Percentiles rank a stretch among this genome's conserved stretches.
phyloP scores from a whole-genome alignment of 352 stramenopile genomes.

The Pythium sukuiense region DNA sequence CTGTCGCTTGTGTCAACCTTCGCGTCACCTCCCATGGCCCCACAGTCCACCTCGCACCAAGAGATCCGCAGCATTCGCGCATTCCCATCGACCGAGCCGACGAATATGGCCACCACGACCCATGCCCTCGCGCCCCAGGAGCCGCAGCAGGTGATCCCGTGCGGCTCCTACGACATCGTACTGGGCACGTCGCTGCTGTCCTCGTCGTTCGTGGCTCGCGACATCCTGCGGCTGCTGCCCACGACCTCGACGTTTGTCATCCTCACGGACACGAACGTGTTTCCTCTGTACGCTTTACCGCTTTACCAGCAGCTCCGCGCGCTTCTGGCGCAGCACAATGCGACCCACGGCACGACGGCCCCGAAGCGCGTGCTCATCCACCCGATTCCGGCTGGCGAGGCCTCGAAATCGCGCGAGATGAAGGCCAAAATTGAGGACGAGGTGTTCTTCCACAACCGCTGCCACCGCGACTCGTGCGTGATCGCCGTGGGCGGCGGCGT shows the following conservation, averaged over 20 bases:
- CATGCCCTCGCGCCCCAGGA: background rate
- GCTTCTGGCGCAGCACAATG: constrained; percentile 32
- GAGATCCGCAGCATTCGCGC: constrained; percentile 12
- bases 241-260: constrained; percentile 78
- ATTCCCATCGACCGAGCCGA: background rate
- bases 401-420: constrained; percentile 76
- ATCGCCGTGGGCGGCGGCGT: constrained; percentile 95
- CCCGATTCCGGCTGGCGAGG: constrained; percentile 62
- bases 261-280: constrained; percentile 77
- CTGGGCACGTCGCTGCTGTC: constrained; percentile 66
- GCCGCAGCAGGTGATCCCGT: constrained; percentile 40
- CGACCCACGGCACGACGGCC: constrained; percentile 15
- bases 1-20: constrained; percentile 9
- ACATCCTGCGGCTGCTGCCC: constrained; percentile 58
- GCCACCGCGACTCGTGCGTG: constrained; percentile 80
- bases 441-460: constrained; percentile 78
- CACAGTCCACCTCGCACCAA: constrained; percentile 6
- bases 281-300: constrained; percentile 68
- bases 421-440: constrained; percentile 82
- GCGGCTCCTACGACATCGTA: constrained; percentile 81
- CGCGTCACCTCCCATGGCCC: constrained; percentile 15
- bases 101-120: background rate
- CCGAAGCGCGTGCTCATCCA: constrained; percentile 64
- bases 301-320: constrained; percentile 42
- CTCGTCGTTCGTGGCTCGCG: constrained; percentile 58